These are phyloP conservation scores for Trapa bicornis DNA, from an alignment of 345 rosid genomes.

Conservation along the genomic window DNA sequence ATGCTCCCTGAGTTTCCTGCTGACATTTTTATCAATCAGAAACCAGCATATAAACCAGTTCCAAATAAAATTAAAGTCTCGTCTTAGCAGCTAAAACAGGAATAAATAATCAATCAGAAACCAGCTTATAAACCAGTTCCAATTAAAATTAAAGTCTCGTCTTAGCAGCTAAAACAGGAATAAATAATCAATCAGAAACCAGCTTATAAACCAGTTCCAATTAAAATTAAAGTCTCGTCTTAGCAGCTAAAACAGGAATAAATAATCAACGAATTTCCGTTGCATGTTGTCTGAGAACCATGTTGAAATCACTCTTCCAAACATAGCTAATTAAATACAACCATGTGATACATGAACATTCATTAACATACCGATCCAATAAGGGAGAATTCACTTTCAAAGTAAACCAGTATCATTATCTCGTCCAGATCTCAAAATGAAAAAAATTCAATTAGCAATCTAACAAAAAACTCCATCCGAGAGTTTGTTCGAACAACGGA, in stretches of 20 bases:
- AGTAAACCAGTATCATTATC: neutral
- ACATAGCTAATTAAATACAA: neutral
- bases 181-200: neutral
- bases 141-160: neutral
- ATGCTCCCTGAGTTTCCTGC: too few species aligned
- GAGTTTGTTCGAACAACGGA: neutral
- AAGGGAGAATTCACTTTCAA: neutral
- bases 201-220: neutral
- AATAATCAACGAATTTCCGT: neutral
- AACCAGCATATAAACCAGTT: too few species aligned
- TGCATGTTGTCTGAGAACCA: neutral
- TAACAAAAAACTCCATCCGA: neutral
- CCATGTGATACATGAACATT: neutral
- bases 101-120: neutral
- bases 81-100: too few species aligned
- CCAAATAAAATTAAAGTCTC: too few species aligned
- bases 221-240: neutral
- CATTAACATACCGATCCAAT: neutral
- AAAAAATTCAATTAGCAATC: neutral
- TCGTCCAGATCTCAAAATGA: neutral
- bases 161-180: too few species aligned
- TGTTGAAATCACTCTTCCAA: neutral
- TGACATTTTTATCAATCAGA: too few species aligned
- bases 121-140: neutral
- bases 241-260: neutral